A percentile compares a stretch with the other conserved stretches of the same genome.
Conservation (phyloP, 371 early-diverging fungal genomes). For the Rhizopus delemar region DNA sequence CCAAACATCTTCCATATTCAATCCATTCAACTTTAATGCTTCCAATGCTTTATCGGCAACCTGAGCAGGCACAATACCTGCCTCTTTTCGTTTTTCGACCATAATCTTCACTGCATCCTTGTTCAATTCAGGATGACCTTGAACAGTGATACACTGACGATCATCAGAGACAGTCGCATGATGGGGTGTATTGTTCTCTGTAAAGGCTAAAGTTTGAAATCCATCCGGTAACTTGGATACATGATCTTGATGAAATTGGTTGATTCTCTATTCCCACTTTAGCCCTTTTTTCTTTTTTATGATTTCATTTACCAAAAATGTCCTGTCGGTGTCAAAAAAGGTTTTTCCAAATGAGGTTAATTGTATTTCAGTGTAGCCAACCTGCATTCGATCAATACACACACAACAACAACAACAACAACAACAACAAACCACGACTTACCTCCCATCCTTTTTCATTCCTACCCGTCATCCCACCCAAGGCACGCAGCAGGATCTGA, state of each 20-base stretch:
- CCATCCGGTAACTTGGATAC: conserved; percentile 55
- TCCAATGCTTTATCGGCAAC: conserved; percentile 18
- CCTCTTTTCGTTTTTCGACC: conserved; percentile 38
- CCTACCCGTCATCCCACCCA: conserved; percentile 56
- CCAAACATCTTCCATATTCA: conserved; percentile 33
- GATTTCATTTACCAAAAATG: conserved; percentile 23
- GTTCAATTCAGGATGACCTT: conserved; percentile 80
- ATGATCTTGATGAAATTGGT: conserved; percentile 75
- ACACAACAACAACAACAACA: background rate
- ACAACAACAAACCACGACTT: conserved; percentile 2
- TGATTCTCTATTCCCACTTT: conserved; percentile 37
- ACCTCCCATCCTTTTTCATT: conserved; percentile 72
- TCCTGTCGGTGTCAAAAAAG: conserved; percentile 35
- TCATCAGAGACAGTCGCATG: conserved; percentile 57
- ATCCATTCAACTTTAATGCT: background rate
- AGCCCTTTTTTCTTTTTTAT: background rate
- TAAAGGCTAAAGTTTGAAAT: conserved; percentile 52
- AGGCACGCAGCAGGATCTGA: conserved; percentile 69
- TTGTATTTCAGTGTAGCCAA: conserved; percentile 40
- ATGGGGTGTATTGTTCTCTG: conserved; percentile 43
- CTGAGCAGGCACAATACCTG: conserved; percentile 43
- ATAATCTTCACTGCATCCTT: conserved; percentile 53
- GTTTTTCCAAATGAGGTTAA: conserved; percentile 42
- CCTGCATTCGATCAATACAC: conserved; percentile 24
- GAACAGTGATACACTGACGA: conserved; percentile 65